Percentiles rank a stretch among this genome's conserved stretches.
Evolutionary conservation across 2,329 filamentous ascomycete species (phyloP).

Genomic region (Aschersonia sp.): DNA sequence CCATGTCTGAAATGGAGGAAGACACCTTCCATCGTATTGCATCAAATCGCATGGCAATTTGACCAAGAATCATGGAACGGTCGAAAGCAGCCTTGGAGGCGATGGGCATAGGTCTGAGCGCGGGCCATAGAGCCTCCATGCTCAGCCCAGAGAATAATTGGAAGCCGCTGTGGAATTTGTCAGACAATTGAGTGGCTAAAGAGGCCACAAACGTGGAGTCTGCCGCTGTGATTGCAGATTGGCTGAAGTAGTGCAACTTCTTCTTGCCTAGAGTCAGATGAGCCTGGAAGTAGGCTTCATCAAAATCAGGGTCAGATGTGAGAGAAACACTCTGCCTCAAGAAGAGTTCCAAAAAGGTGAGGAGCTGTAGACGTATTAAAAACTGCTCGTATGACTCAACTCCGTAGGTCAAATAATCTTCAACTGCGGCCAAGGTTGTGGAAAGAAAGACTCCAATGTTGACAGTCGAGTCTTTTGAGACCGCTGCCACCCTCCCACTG

Average conservation of each 20-base stretch:
- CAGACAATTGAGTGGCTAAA: conserved; percentile 28
- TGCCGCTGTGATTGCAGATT: conserved; percentile 9
- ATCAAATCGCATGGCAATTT: conserved; percentile 46
- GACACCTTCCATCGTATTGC: conserved; percentile 42
- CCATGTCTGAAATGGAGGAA: conserved; percentile 34
- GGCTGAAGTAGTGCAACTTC: conserved; percentile 21
- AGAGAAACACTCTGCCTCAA: conserved; percentile 39
- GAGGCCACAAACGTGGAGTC: conserved; percentile 22
- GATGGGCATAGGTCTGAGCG: conserved; percentile 50
- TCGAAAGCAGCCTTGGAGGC: conserved; percentile 28
- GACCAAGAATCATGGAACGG: conserved; percentile 35
- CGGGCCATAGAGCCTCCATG: conserved; percentile 69
- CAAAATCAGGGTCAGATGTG: conserved; percentile 31
- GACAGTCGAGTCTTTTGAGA: conserved; percentile 47
- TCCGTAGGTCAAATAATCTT: conserved; percentile 25
- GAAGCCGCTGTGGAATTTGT: conserved; percentile 55
- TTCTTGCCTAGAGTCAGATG: conserved; percentile 39
- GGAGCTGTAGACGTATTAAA: conserved; percentile 9
- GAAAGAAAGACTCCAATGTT: conserved; percentile 36
- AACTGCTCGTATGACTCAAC: conserved; percentile 7
- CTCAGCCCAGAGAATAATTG: conserved; percentile 60
- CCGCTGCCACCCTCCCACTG: conserved; percentile 35
- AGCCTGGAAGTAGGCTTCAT: conserved; percentile 50
- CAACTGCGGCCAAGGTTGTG: conserved; percentile 24
- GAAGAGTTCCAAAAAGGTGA: conserved; percentile 31